These are phyloP conservation scores for Epichloe sylvatica DNA, from an alignment of 2,329 filamentous ascomycete species.

Conservation along the genomic window DNA sequence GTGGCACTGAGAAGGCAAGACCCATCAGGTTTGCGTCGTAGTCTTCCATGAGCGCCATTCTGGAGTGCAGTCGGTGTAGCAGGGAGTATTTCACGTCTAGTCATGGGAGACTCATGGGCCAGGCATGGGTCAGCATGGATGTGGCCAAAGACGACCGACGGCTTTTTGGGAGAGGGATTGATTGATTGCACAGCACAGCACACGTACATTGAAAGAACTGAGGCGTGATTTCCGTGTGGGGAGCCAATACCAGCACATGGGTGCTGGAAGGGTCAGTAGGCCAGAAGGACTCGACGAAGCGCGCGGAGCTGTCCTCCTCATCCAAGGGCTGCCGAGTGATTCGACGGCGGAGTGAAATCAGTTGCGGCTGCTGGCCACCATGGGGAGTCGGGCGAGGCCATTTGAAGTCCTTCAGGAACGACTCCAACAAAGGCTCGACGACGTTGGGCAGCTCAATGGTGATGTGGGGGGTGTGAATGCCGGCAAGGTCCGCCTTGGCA, in stretches of 20 bases:
- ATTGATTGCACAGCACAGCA: too few species aligned
- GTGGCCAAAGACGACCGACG: not conserved
- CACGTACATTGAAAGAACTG: conserved; percentile 65
- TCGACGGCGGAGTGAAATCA: conserved; percentile 60
- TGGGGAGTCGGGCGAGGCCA: conserved; percentile 45
- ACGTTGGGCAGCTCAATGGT: conserved; percentile 70
- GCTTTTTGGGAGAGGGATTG: too few species aligned
- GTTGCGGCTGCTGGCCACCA: conserved; percentile 29
- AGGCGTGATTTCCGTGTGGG: conserved; percentile 65
- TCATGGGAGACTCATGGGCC: conserved; percentile 8
- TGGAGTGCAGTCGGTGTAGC: conserved; percentile 64
- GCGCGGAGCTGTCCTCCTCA: conserved; percentile 56
- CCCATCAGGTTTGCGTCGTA: conserved; percentile 51
- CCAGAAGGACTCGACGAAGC: conserved; percentile 80
- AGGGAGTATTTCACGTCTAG: conserved; percentile 61
- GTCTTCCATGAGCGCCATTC: conserved; percentile 25
- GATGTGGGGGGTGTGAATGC: conserved; percentile 58
- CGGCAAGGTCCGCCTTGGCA: conserved; percentile 58
- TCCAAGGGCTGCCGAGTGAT: conserved; percentile 46
- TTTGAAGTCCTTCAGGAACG: conserved; percentile 47
- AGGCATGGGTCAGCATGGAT: conserved; percentile 8
- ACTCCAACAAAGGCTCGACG: conserved; percentile 50
- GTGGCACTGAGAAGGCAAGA: conserved; percentile 65
- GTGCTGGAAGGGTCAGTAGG: conserved; percentile 48
- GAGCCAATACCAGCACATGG: conserved; percentile 74